These are phyloP conservation scores for Symbiodinium natans DNA, from an alignment of 73 alveolate species.

Conservation along the genomic window DNA sequence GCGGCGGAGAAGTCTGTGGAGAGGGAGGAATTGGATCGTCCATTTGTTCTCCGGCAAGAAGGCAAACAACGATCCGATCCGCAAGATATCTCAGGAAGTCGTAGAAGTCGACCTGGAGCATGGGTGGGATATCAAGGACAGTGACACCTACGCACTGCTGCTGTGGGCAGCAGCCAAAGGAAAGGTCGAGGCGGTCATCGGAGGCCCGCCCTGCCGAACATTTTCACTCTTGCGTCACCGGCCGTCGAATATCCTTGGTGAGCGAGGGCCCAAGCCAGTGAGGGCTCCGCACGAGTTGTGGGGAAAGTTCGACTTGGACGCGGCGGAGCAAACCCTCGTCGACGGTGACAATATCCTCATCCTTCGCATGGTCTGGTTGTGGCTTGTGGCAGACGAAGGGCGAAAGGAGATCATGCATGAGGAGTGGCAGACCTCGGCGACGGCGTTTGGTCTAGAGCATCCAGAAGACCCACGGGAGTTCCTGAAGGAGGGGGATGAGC, in stretches of 20 bases:
- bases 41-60: neutral
- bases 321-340: neutral
- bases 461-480: neutral
- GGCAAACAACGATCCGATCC: neutral
- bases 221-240: neutral
- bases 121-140: neutral
- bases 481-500: neutral
- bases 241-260: neutral
- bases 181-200: neutral
- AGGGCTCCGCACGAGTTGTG: neutral
- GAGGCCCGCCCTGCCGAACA: neutral
- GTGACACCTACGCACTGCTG: too few relatives aligned
- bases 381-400: neutral
- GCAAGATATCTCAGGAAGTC: neutral
- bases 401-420: neutral
- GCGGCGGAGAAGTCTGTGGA: neutral
- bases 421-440: neutral
- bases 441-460: neutral
- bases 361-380: neutral
- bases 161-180: neutral
- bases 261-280: neutral
- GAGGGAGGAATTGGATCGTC: neutral
- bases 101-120: neutral
- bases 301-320: neutral
- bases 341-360: neutral